Evolutionary conservation across 768 basidiomycete genomes (phyloP), one percentile per base, ranked within the genome.

Genomic region (Kwoniella pini): DNA sequence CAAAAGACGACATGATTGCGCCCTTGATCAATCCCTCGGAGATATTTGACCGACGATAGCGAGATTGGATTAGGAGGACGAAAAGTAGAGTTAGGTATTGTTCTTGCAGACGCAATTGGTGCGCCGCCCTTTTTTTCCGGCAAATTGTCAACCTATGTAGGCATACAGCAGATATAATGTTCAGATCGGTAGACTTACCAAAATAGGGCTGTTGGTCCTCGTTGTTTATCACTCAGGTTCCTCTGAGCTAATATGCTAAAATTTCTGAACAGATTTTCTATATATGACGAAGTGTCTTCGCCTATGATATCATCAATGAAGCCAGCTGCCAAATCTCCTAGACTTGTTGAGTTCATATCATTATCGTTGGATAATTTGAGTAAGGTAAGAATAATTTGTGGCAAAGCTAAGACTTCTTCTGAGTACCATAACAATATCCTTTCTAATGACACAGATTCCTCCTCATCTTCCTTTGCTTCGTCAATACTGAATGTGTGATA

Each of bases 71-170:
- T 84, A 92, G 87, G 4, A 86, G 83, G 85, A 90, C 90, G 78
- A 96, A 97, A 44, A 96, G 81, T 31, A 94, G 85, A 66, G 96
- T 91, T 49, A 96, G 80, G 42, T 92, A 73, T 11, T 86, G 85
- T 40, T 91, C 80, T 75, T 95, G 94, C 70, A 93, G 87, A 24
- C 70, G 75, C 12, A 78, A 60, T 53, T 75, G 70, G 28, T 76
- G 74, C 21, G 64, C 73, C 1, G 79, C 68, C 76, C 76, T 91
- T 87, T 79, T 4, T 15, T 6, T n/a, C n/a, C n/a, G n/a, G n/a
- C n/a, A n/a, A n/a, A 4, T 43, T 10, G 40, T 17, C 88, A 89
- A 17, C 19, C n/a, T n/a, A n/a, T n/a, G n/a, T n/a, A 33, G 24
- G 11, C 22, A 6, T 6, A 28, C 15, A 15, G 33, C 17, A 55